These are phyloP conservation scores for Epichloe gansuensis DNA, from an alignment of 2,329 filamentous ascomycete species.

Conservation along the genomic window DNA sequence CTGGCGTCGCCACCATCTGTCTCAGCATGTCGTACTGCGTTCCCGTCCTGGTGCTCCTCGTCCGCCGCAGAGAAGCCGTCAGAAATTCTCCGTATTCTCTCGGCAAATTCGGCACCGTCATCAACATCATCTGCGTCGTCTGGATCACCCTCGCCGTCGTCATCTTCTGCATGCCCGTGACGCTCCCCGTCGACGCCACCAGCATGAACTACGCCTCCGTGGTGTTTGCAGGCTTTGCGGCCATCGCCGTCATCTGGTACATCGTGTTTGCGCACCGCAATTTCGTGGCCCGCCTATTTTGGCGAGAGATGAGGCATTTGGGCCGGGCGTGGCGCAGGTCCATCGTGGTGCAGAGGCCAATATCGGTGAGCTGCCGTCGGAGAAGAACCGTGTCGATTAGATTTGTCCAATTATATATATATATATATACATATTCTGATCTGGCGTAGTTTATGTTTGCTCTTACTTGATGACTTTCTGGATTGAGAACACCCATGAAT, in stretches of 20 bases:
- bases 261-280: slow-evolving; percentile 49
- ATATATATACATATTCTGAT: too few species aligned
- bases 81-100: slow-evolving; percentile 54
- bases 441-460: too few species aligned
- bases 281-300: slow-evolving; percentile 45
- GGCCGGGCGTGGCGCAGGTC: not conserved
- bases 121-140: slow-evolving; percentile 55
- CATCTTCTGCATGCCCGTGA: slow-evolving; percentile 65
- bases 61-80: slow-evolving; percentile 56
- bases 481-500: too few species aligned
- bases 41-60: slow-evolving; percentile 59
- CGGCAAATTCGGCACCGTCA: slow-evolving; percentile 53
- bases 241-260: slow-evolving; percentile 51
- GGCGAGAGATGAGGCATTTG: not conserved
- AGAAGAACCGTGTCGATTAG: slow-evolving; percentile 1
- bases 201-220: slow-evolving; percentile 58
- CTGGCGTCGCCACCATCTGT: slow-evolving; percentile 68
- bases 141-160: slow-evolving; percentile 62
- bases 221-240: slow-evolving; percentile 51
- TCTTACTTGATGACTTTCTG: too few species aligned
- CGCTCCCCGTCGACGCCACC: slow-evolving; percentile 41
- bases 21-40: slow-evolving; percentile 64
- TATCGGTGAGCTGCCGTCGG: not conserved
- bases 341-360: slow-evolving; percentile 2
- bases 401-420: not conserved